Evolutionary conservation across 495 filamentous ascomycete species (phyloP), one percentile per base, ranked within the genome.

Genomic region (Hypoxylon subgilvum): DNA sequence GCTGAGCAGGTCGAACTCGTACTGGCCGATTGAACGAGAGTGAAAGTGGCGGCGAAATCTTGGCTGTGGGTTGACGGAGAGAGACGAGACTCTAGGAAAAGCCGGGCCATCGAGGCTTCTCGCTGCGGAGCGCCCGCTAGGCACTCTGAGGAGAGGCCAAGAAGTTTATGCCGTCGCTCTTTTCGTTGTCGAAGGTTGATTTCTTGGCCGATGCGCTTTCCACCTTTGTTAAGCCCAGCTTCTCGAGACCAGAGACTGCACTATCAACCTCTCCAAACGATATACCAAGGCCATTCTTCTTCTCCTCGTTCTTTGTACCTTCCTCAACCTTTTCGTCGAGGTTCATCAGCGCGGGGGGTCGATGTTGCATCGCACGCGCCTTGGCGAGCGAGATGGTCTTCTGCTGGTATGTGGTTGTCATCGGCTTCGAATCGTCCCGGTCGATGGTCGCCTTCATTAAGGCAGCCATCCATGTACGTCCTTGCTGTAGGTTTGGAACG

Each of bases 391-490:
- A 90, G 41, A 97, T 93, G 0, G 92, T 97, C 73, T 93, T 91
- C 65, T 92, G 91, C 65, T 93, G 90, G 75, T 96, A 97, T n/a
- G 91, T 94, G 0, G 88, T 91, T 27, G 88, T 89, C 46, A 95
- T 85, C 1, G 84, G 79, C 52, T 86, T 79, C 6, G 83, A 80
- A 61, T 93, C 85, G 64, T 99, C 94, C 52, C 92, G 87, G 61
- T 97, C 95, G 61, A 99, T 99, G 4, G 95, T 99, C 2, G 95
- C 95, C 74, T 97, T 99, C 91, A 97, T 95, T 54, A 99, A 76
- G 8, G 95, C 95, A 3, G 91, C 95, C 95, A 99, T 99, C 95
- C 95, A 99, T 32, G 92, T 74, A 13, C 95, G 86, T 12, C 94
- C 95, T 61, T 94, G 85, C 50, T 89, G 83, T 30, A 96, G 77